Evolutionary conservation across 495 filamentous ascomycete species (phyloP), one percentile per base, ranked within the genome.

Genomic region (Lophiostoma macrostomum): DNA sequence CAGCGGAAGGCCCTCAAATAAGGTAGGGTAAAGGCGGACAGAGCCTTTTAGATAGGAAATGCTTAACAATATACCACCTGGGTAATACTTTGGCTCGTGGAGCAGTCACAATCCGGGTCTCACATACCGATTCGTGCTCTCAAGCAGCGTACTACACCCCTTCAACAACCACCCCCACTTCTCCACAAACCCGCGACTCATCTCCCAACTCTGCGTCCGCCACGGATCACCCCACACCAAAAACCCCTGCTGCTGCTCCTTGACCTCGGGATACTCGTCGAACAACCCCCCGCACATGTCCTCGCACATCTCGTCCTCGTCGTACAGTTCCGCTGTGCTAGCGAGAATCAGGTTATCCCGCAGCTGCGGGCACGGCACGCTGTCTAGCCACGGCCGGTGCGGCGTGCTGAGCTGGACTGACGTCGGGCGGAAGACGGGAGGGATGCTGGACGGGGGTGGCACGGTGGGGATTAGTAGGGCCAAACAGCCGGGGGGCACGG

Each of bases 401-500:
- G 13, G 6, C 11, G 37, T 27, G 1, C 5, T 7, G 1, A 27
- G 6, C 25, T 58, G 54, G 6, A 34, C 1, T 0, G 32, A 4
- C 1, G 53, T 56, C 10, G 53, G 53, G 12, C 8, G 4, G 44
- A 56, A 41, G 27, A 45, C 14, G 10, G 28, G 27, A 5, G 43
- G 51, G 5, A 31, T 18, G 1, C 41, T 38, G n/a, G 51, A 18
- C 20, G 51, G 51, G 31, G 2, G 24, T 4, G 41, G 41, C 27
- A 39, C 41, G 6, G 24, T 11, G 19, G 41, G 32, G 16, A 62
- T 36, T 24, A 38, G 57, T n/a, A 65, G 38, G 24, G 46, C 46
- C 22, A 41, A 43, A 8, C 61, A 52, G 36, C 69, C 61, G 18
- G 51, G 31, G 0, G 67, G 67, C 25, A 69, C 28, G 12, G 48